A percentile compares a stretch with the other conserved stretches of the same genome.
These are phyloP conservation scores for Pelagophyceae sp. DNA, from an alignment of 352 stramenopile species.

Conservation along the genomic window DNA sequence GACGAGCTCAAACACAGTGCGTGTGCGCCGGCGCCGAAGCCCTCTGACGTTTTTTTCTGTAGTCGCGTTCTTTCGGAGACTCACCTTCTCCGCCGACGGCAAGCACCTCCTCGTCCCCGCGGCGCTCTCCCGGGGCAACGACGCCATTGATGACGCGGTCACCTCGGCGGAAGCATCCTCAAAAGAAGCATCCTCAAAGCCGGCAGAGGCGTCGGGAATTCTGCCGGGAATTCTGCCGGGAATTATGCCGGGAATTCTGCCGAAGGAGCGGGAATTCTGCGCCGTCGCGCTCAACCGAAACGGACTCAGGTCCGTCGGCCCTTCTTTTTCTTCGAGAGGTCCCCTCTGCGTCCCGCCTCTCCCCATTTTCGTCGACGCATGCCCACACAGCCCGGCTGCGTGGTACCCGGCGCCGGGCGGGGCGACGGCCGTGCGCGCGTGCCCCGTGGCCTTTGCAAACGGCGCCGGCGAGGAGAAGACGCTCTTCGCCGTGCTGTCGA, in stretches of 20 bases:
- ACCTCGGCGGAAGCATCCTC: no score
- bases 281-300: constrained; percentile 28
- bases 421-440: background rate
- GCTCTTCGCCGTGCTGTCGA: constrained; percentile 84
- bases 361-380: background rate
- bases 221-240: no score
- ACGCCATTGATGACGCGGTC: constrained; percentile 26
- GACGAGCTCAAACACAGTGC: constrained; percentile 80
- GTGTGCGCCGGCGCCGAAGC: no score
- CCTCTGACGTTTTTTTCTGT: no score
- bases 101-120: constrained; percentile 78
- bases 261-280: no score
- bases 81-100: constrained; percentile 80
- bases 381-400: background rate
- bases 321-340: background rate
- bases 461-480: constrained; percentile 44
- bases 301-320: background rate
- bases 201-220: no score
- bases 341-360: background rate
- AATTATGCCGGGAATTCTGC: no score
- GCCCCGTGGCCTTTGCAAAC: background rate
- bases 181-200: no score
- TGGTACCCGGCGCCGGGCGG: background rate
- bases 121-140: constrained; percentile 42
- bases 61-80: constrained; percentile 83